Percentiles rank a stretch among this genome's conserved stretches.
Conservation (phyloP, 106 monocot genomes). For the Xerophyta viscosa region DNA sequence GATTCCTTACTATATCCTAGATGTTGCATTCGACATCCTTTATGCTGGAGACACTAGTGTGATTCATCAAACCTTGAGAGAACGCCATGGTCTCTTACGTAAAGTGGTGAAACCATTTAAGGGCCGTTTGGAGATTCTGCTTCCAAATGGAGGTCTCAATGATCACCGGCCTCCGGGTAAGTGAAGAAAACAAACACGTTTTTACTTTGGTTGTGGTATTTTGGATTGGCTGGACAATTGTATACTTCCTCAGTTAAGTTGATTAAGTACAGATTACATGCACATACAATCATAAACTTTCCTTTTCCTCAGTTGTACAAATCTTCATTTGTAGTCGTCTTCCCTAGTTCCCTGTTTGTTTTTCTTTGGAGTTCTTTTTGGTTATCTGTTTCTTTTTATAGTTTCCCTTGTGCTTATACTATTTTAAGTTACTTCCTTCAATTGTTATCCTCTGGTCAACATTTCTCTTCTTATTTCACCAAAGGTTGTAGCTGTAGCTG, state of each 20-base stretch:
- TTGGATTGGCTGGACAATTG: background rate
- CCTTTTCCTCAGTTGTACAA: too few species aligned
- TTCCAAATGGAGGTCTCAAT: constrained; percentile 70
- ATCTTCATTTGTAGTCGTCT: background rate
- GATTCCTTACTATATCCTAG: constrained; percentile 30
- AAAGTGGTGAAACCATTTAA: constrained; percentile 72
- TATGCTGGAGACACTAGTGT: constrained; percentile 97
- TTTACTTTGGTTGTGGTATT: background rate
- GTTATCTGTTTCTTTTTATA: too few species aligned
- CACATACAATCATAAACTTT: too few species aligned
- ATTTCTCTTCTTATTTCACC: too few species aligned
- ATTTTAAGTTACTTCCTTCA: too few species aligned
- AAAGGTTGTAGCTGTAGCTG: too few species aligned
- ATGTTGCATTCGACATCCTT: constrained; percentile 93
- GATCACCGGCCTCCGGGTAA: constrained; percentile 41
- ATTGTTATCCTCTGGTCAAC: too few species aligned
- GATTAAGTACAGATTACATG: too few species aligned
- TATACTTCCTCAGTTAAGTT: too few species aligned
- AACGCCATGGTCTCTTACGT: constrained; percentile 69
- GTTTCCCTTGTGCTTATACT: too few species aligned
- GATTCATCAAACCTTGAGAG: constrained; percentile 87
- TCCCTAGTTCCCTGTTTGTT: background rate
- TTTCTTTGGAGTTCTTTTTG: background rate
- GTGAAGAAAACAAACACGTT: background rate
- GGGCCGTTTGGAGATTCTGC: constrained; percentile 79